Percentiles rank a stretch among this genome's conserved stretches.
Conservation (phyloP, 2,329 filamentous ascomycete species). For the Aaosphaeria arxii region DNA sequence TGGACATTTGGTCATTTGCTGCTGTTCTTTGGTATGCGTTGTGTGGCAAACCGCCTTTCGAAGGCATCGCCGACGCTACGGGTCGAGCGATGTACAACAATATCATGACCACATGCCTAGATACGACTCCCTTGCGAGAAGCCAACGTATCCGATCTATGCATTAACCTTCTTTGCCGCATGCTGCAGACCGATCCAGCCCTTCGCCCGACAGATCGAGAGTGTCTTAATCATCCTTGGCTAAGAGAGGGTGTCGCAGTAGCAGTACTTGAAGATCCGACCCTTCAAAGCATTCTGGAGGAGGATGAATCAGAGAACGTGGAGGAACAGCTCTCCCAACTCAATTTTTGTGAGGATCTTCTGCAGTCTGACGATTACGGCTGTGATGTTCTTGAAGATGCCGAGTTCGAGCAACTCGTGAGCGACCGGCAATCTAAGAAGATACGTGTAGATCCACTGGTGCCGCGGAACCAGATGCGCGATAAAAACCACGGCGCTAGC, state of each 20-base stretch:
- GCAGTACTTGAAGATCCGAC: constrained; percentile 13
- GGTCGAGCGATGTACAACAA: constrained; percentile 77
- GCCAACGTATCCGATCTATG: constrained; percentile 62
- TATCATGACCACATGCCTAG: constrained; percentile 76
- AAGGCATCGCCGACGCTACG: constrained; percentile 70
- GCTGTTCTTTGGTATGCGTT: constrained; percentile 87
- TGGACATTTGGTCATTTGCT: constrained; percentile 95
- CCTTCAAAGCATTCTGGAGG: constrained; percentile 43
- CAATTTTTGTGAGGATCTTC: constrained; percentile 35
- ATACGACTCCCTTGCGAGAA: constrained; percentile 61
- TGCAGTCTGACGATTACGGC: constrained; percentile 12
- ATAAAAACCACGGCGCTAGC: constrained; percentile 37
- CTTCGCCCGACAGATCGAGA: constrained; percentile 70
- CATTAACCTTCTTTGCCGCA: constrained; percentile 71
- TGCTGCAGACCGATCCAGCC: constrained; percentile 78
- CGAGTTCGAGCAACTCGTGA: constrained; percentile 24
- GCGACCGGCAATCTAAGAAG: constrained; percentile 43
- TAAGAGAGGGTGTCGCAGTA: constrained; percentile 50
- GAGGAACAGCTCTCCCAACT: constrained; percentile 44
- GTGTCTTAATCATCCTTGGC: constrained; percentile 72
- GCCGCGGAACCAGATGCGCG: constrained; percentile 38
- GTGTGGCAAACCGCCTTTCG: constrained; percentile 77
- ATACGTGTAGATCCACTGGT: constrained; percentile 39
- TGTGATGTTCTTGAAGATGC: constrained; percentile 27
- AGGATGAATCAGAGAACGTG: constrained; percentile 62